phyloP scores from a whole-genome alignment of 1,284 basidiomycete genomes.

The Erythrobasidium hasegawianum region DNA sequence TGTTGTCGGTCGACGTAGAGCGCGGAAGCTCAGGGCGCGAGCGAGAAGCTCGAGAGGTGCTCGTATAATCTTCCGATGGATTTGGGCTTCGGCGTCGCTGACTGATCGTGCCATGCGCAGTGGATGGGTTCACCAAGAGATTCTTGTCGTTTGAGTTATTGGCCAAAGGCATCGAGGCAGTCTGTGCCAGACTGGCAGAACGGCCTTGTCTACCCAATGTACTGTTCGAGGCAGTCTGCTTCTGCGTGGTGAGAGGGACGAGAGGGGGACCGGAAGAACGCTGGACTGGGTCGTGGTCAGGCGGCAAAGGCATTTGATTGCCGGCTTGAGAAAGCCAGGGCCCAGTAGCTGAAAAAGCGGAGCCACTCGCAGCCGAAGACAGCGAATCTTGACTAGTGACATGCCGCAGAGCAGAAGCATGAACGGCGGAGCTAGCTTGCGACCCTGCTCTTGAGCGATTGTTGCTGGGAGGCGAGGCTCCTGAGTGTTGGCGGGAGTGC shows the following conservation, averaged over 20 bases:
- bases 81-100: slow-evolving; percentile 57
- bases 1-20: too few species aligned
- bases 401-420: neutral
- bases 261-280: slow-evolving; percentile 3
- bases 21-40: too few species aligned
- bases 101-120: slow-evolving; percentile 62
- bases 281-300: neutral
- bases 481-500: neutral
- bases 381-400: slow-evolving; percentile 27
- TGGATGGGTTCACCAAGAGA: slow-evolving; percentile 48
- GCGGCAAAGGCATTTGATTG: slow-evolving; percentile 1
- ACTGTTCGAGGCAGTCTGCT: neutral
- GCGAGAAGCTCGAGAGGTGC: neutral
- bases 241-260: neutral
- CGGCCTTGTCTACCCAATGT: neutral
- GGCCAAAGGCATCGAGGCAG: neutral
- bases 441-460: slow-evolving; percentile 12
- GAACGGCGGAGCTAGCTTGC: slow-evolving; percentile 3
- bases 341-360: neutral
- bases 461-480: neutral
- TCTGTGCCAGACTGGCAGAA: slow-evolving; percentile 17
- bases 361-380: slow-evolving; percentile 7
- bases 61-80: slow-evolving; percentile 1
- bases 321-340: neutral
- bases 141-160: neutral